Evolutionary conservation across 805 yeast species (phyloP), one percentile per base, ranked within the genome.

Genomic region (Cyberlindnera lachancei): DNA sequence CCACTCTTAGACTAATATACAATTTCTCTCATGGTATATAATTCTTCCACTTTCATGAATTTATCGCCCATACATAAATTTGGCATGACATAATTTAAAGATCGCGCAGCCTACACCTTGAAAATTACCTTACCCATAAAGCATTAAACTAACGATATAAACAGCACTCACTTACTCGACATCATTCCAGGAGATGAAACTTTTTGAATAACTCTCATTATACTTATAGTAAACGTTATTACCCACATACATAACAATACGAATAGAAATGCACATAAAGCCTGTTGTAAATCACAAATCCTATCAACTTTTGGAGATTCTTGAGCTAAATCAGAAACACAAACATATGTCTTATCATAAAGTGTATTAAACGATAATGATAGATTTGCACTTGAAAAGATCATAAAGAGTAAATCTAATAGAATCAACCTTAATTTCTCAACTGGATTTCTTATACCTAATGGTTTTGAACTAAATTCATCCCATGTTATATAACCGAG

Each of bases 401-500:
- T 87, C 41, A 92, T 85, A 56, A 92, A 86, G 20, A 90, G 59
- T 25, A 90, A 63, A 53, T 92, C 98, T 44, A 87, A 63, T 64
- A 87, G 63, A 38, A 90, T 73, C 33, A 90, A 68, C 48, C 83
- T 69, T 65, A 92, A 71, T 53, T 92, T 92, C 16, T 82, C 85
- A 38, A 73, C 63, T 0, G 96, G 94, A 40, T 85, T 73, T 45
- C 98, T 70, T 27, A 92, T 64, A 0, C 98, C 98, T 30, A 92
- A 56, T 0, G 97, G 98, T 52, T 85, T 81, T 11, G 96, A 94
- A 16, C 79, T 71, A 56, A 85, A 90, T 56, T 92, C 98, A 56
- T 92, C 97, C 48, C 75, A 77, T 3, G 95, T 76, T 53, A 90
- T 84, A 56, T 84, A 87, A 4, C 78, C 58, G 35, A 87, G 68